These are phyloP conservation scores for Thoreauomyces humboldtii DNA, from an alignment of 192 early-diverging fungal genomes.

Conservation along the genomic window DNA sequence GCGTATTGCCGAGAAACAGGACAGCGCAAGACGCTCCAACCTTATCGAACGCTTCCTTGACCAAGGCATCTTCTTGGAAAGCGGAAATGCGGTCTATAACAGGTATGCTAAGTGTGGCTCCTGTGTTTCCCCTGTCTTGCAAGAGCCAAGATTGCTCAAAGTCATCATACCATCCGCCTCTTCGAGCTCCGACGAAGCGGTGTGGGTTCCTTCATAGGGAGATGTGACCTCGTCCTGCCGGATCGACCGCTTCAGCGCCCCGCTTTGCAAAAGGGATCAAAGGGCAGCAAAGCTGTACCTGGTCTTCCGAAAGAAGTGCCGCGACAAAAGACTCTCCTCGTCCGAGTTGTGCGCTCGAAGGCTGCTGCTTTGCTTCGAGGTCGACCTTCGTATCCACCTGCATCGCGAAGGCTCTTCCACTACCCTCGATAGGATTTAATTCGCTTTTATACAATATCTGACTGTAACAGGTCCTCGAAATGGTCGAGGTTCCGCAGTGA, in stretches of 20 bases:
- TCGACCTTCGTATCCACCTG: too few species aligned
- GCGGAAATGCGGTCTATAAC: slow-evolving; percentile 62
- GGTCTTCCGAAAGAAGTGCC: slow-evolving; percentile 6
- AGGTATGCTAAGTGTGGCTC: too few species aligned
- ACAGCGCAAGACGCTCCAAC: slow-evolving; percentile 17
- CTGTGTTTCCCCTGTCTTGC: not conserved
- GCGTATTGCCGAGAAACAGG: not conserved
- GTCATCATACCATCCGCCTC: slow-evolving; percentile 1
- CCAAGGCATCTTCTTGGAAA: slow-evolving; percentile 81
- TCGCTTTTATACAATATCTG: too few species aligned
- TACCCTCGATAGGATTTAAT: too few species aligned
- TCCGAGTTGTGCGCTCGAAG: not conserved
- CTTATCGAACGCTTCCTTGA: slow-evolving; percentile 74
- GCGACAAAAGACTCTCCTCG: slow-evolving; percentile 7
- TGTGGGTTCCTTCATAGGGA: not conserved
- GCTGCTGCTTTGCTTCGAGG: too few species aligned
- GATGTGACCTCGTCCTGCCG: not conserved
- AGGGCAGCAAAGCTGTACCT: not conserved
- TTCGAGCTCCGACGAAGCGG: slow-evolving; percentile 9
- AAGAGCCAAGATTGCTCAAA: not conserved
- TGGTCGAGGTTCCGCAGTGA: too few species aligned
- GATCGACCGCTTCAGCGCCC: not conserved
- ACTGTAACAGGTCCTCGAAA: too few species aligned
- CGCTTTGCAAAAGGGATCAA: not conserved
- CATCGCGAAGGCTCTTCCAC: too few species aligned